These are phyloP conservation scores for Spirogloea muscicola DNA, from an alignment of 139 green algal species.

Conservation along the genomic window DNA sequence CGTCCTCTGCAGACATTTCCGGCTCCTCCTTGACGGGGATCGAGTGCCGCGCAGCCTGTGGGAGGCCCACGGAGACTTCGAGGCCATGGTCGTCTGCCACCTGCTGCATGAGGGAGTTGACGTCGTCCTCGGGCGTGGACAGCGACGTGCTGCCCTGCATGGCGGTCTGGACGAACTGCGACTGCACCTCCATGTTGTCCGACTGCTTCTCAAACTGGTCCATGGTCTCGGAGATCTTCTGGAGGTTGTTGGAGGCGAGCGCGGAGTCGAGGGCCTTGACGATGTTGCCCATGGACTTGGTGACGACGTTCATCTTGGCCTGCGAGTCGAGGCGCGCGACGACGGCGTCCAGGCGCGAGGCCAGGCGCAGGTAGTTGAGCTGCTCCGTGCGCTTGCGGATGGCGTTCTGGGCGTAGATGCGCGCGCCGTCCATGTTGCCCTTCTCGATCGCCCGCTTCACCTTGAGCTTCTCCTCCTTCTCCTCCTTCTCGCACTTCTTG, in stretches of 20 bases:
- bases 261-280: slow-evolving; percentile 85
- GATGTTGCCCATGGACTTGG: slow-evolving; percentile 89
- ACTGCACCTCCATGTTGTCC: slow-evolving; percentile 93
- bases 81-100: slow-evolving; percentile 84
- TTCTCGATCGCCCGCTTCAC: slow-evolving; percentile 98
- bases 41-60: slow-evolving; percentile 50
- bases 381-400: slow-evolving; percentile 89
- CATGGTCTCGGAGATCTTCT: slow-evolving; percentile 83
- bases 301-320: slow-evolving; percentile 75
- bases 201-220: slow-evolving; percentile 94
- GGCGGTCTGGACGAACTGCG: slow-evolving; percentile 78
- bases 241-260: slow-evolving; percentile 83
- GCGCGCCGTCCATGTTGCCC: slow-evolving; percentile 85
- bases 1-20: slow-evolving; percentile 45
- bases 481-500: slow-evolving; percentile 90
- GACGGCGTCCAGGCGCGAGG: slow-evolving; percentile 83
- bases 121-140: slow-evolving; percentile 89
- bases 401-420: slow-evolving; percentile 85
- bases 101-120: slow-evolving; percentile 79
- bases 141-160: slow-evolving; percentile 83
- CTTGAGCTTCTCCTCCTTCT: slow-evolving; percentile 88
- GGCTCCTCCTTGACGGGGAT: slow-evolving; percentile 3
- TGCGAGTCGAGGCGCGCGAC: slow-evolving; percentile 87
- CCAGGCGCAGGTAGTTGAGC: slow-evolving; percentile 93
- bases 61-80: slow-evolving; percentile 67